Conservation (phyloP, 73 alveolate species). For the Blepharisma stoltei region DNA sequence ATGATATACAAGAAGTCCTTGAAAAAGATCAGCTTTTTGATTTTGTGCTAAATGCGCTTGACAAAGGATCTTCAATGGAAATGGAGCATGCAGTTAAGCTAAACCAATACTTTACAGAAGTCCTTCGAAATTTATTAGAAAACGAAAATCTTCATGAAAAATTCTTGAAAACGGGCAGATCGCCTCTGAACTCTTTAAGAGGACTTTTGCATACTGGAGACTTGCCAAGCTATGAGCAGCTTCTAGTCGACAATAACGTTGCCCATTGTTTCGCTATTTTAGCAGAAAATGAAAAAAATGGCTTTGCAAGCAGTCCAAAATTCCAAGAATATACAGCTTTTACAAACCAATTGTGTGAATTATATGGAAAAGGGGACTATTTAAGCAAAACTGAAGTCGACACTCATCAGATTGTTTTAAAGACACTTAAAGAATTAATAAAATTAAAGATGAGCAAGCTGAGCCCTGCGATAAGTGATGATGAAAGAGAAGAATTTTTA, state of each 20-base stretch:
- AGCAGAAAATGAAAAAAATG: background rate
- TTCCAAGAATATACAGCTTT: constrained; percentile 5
- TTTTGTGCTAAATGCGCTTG: background rate
- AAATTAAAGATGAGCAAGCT: background rate
- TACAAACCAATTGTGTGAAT: background rate
- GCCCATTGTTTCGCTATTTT: constrained; percentile 23
- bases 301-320: background rate
- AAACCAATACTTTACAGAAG: constrained; percentile 6
- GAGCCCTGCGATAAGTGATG: background rate
- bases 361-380: constrained; percentile 17
- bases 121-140: constrained; percentile 13
- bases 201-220: background rate
- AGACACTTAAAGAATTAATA: constrained; percentile 1
- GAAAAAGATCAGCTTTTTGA: constrained; percentile 1
- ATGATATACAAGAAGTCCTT: background rate
- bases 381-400: constrained; percentile 20
- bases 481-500: constrained; percentile 19
- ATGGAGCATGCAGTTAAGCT: background rate
- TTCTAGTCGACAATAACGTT: constrained; percentile 5
- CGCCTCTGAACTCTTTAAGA: background rate
- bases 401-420: background rate
- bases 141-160: background rate
- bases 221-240: constrained; percentile 19
- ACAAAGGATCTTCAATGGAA: background rate
- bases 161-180: background rate